Evolutionary conservation across 306 rosid species (phyloP), one percentile per base, ranked within the genome.

Genomic region (Lupinus albus): DNA sequence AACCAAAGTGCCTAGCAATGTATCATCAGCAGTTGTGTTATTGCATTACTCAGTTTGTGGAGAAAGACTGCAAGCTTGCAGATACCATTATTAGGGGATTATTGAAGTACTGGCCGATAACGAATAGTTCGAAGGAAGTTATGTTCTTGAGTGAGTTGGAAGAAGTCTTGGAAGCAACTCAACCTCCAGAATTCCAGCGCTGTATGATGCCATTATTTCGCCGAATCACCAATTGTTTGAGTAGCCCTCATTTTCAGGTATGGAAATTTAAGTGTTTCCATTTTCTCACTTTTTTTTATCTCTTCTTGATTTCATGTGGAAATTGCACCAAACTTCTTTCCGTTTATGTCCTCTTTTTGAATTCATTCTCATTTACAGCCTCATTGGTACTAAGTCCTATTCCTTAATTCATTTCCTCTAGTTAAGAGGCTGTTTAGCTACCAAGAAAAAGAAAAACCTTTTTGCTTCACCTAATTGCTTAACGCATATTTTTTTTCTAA

Each of bases 21-120:
- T 90, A 87, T 76, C 91, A 90, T 75, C 94, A 87, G 61, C 95
- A 84, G 67, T 75, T 90, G 58, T 90, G 88, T 12, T 87, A 87
- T 74, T 85, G 91, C 80, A 84, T 87, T 67, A 80, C 81, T 1
- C 94, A 87, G 61, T 90, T 87, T 82, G 96, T 85, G 36, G 96
- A 90, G 79, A 90, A 90, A 73, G 96, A 87, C 60, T 87, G 88
- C 84, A 89, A 89, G 76, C 95, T 89, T 82, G 88, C 96, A 15
- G 96, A 89, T 78, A 80, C 91, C 20, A 84, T 89, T 55, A 85
- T 87, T 54, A 80, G 94, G 85, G 91, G 96, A 64, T 80, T 89
- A 17, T 64, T 87, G 76, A 89, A 89, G 87, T 89, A 87, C 82
- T 89, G 96, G 96, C 96, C 96, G 0, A 79, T 89, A 76, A 89